phyloP scores from a whole-genome alignment of 306 rosid genomes.

The Vachellia pachyceras region DNA sequence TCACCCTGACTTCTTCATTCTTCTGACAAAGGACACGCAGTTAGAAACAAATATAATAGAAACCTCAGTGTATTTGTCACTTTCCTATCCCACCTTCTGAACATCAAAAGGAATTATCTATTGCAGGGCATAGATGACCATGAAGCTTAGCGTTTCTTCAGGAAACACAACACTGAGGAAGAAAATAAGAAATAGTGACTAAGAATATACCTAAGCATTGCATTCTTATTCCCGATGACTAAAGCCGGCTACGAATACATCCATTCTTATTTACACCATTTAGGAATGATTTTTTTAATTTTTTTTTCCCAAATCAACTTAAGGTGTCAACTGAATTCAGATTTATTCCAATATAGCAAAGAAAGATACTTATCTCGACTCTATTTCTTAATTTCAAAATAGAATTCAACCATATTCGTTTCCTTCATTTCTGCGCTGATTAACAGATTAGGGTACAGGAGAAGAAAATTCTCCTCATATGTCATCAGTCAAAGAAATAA shows the following conservation, averaged over 20 bases:
- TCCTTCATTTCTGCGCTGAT: background rate
- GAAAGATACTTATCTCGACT: background rate
- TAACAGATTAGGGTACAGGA: background rate
- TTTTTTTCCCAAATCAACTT: background rate
- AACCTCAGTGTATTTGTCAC: slow-evolving; percentile 14
- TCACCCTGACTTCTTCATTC: slow-evolving; percentile 22
- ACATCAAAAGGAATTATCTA: background rate
- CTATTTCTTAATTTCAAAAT: background rate
- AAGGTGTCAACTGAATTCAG: background rate
- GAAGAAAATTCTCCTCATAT: background rate
- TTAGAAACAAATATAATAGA: slow-evolving; percentile 13
- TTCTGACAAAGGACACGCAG: background rate
- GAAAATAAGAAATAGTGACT: slow-evolving; percentile 20
- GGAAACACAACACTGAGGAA: slow-evolving; percentile 17
- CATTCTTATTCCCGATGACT: background rate
- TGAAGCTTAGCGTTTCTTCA: background rate
- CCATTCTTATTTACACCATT: background rate
- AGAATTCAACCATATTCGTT: background rate
- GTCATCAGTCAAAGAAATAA: background rate
- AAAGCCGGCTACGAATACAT: background rate
- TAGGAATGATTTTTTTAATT: background rate
- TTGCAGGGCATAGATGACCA: background rate
- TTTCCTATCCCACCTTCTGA: slow-evolving; percentile 13
- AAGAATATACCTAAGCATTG: slow-evolving; percentile 23
- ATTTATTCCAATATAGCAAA: background rate